Evolutionary conservation across 2,329 filamentous ascomycete genomes (phyloP), one percentile per base, ranked within the genome.

Genomic region (Neospermospora avenae): DNA sequence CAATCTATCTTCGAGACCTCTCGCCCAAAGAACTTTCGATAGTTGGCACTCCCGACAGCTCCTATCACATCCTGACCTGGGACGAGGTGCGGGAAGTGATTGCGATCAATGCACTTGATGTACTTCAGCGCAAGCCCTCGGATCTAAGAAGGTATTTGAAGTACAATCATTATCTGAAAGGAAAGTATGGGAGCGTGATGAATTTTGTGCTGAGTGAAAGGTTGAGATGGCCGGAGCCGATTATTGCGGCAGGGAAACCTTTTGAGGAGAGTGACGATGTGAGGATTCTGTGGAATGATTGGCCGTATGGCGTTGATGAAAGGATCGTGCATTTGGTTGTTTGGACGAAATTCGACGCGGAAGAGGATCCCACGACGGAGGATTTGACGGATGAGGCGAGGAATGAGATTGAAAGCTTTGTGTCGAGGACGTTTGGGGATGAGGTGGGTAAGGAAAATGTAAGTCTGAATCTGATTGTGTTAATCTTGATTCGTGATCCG

Each of bases 281-380:
- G 68, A 91, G 86, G 73, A 86, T 96, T 51, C 74, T 96, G 42
- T 84, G 83, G 75, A 98, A 98, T 71, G 93, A 98, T 79, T 97
- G 92, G 90, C 93, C 93, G 0, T 98, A 97, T 70, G 92, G 91
- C 0, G 80, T 97, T 56, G 91, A 95, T 68, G 71, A 78, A 49
- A 80, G 83, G 55, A 93, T 96, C 65, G 83, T 90, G 16, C 93
- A 97, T 72, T 78, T 97, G 2, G 90, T 96, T 4, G 85, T 96
- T 13, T 98, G 93, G 93, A 95, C 90, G 51, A 96, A 96, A 74
- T 96, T 96, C 70, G 80, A 83, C 51, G 78, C 97, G 24, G 81
- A 85, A 56, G 89, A 92, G 59, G 87, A 95, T 68, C 74, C 76
- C 3, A 70, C 59, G 14, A 77, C 80, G 0, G 76, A 71, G 5